Evolutionary conservation across 2,329 filamentous ascomycete species (phyloP), one percentile per base, ranked within the genome.

Genomic region (Ophiocordyceps sinensis): DNA sequence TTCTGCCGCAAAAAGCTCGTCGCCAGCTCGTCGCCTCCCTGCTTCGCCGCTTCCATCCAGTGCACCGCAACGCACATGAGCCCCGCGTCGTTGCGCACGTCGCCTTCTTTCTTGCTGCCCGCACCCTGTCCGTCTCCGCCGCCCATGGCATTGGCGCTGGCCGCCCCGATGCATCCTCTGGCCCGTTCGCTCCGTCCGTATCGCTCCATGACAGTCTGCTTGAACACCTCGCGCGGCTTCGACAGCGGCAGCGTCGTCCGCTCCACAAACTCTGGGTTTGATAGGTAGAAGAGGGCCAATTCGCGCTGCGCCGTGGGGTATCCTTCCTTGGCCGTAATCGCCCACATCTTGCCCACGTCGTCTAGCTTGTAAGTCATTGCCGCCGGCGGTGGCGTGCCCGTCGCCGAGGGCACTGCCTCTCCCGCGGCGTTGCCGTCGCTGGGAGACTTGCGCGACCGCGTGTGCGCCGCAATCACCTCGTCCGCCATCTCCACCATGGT

Each of bases 1-100:
- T 70, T 67, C 63, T 93, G 85, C 47, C 80, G 73, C 59, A 95
- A 65, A 62, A 89, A 88, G 57, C 81, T 82, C 56, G 77, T 80
- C 17, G 89, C 89, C 50, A 94, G 67, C 54, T 82, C 75, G 57
- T 96, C 89, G 1, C 87, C 87, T n/a, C 87, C 87, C 41, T 75
- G 73, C 51, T 85, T 83, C 31, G 85, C 87, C 49, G 85, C 70
- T 64, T 89, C 85, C 87, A 96, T 95, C 88, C 89, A 96, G 66
- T 96, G 89, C 61, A 93, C 79, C 10, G 89, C 89, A 43, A 94
- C 77, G 53, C 88, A 95, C 84, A 96, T 91, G 35, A 87, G 78
- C 41, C 82, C 82, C 2, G 85, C 85, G 57, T 95, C 86, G 44
- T 80, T 87, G 49, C 85, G 60, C 30, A 75, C 69, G 44, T 75